Evolutionary conservation across 176 grass and related monocot genomes (phyloP).

Genomic region (Eleusine indica): DNA sequence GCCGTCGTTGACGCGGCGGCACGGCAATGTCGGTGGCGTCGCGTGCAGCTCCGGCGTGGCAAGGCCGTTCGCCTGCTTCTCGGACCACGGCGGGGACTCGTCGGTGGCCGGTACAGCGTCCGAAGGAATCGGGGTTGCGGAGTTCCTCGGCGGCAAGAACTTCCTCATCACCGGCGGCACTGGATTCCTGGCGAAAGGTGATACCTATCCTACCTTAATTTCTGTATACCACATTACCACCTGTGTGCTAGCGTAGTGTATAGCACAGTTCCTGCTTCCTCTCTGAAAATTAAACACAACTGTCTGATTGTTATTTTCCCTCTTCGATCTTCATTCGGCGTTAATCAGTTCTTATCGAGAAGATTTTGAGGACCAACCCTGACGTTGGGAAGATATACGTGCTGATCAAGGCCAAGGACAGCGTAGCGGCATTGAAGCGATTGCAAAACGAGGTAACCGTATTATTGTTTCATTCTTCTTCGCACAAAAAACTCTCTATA

Average conservation of each 20-base stretch:
- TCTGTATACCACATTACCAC: neutral
- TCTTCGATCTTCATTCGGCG: neutral
- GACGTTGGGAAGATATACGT: slow-evolving; percentile 91
- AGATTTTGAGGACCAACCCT: slow-evolving; percentile 75
- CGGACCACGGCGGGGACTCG: neutral
- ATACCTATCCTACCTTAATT: neutral
- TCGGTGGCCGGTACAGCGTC: neutral
- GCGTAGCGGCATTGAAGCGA: slow-evolving; percentile 61
- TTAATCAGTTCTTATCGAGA: slow-evolving; percentile 79
- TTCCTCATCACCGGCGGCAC: slow-evolving; percentile 91
- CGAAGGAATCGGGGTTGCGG: slow-evolving; percentile 63
- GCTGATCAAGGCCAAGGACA: slow-evolving; percentile 82
- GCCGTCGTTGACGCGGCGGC: slow-evolving; percentile 5
- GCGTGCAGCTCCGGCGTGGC: neutral
- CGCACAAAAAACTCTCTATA: neutral
- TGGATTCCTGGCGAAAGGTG: slow-evolving; percentile 93
- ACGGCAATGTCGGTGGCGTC: neutral
- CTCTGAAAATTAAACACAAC: neutral
- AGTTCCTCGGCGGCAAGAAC: slow-evolving; percentile 76
- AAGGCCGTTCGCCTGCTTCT: neutral
- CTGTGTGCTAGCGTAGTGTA: too few species aligned
- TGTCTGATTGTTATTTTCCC: neutral
- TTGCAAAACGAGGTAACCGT: slow-evolving; percentile 60
- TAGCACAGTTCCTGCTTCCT: too few species aligned
- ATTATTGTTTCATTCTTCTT: neutral